Conservation (phyloP, 2,329 filamentous ascomycete genomes). For the Didymella arachidicola region DNA sequence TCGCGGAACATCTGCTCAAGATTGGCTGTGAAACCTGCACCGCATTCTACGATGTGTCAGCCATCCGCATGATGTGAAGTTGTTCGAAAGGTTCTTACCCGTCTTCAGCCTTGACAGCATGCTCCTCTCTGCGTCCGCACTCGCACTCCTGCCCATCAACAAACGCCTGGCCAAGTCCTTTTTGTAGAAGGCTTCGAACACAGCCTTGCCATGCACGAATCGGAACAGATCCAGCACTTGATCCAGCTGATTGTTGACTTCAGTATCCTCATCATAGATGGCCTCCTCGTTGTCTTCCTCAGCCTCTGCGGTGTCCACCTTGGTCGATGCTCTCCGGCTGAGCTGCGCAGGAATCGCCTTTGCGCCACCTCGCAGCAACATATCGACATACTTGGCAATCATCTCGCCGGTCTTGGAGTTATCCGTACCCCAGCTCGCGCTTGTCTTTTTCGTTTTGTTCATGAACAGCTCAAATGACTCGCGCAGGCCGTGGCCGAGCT, state of each 20-base stretch:
- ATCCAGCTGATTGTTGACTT: slow-evolving; percentile 90
- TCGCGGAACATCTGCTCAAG: slow-evolving; percentile 99
- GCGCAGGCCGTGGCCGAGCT: slow-evolving; percentile 77
- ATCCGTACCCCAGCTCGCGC: slow-evolving; percentile 76
- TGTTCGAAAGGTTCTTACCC: slow-evolving; percentile 48
- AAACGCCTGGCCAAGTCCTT: slow-evolving; percentile 90
- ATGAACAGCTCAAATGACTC: slow-evolving; percentile 91
- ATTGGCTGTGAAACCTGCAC: slow-evolving; percentile 93
- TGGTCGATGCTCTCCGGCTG: slow-evolving; percentile 61
- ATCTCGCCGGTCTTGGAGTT: slow-evolving; percentile 97
- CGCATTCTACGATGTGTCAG: slow-evolving; percentile 70
- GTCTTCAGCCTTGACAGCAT: slow-evolving; percentile 92
- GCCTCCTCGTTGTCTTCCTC: slow-evolving; percentile 67
- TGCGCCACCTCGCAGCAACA: slow-evolving; percentile 83
- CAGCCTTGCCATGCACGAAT: slow-evolving; percentile 95
- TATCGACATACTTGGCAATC: slow-evolving; percentile 97
- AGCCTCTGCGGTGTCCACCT: slow-evolving; percentile 65
- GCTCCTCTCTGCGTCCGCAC: slow-evolving; percentile 91
- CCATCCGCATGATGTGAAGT: background rate
- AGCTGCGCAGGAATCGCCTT: slow-evolving; percentile 80
- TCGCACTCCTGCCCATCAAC: slow-evolving; percentile 90
- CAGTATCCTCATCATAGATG: slow-evolving; percentile 86
- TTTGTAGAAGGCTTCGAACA: slow-evolving; percentile 99
- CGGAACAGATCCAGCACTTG: slow-evolving; percentile 93
- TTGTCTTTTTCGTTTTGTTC: slow-evolving; percentile 80